phyloP scores from a whole-genome alignment of 2,329 filamentous ascomycete species.

The Remersonia thermophila region DNA sequence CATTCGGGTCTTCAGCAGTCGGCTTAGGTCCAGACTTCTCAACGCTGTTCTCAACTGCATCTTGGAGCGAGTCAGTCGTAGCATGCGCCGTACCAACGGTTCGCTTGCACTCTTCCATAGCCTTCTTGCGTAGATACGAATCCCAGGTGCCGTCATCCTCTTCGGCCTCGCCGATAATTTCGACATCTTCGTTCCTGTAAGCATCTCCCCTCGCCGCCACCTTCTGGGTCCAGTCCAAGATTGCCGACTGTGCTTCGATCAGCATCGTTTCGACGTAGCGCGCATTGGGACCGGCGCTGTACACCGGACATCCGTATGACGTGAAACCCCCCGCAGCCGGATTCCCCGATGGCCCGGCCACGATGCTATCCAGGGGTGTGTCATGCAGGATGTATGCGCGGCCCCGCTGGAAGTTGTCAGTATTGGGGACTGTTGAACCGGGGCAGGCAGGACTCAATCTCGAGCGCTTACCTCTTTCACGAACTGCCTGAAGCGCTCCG shows the following conservation, averaged over 20 bases:
- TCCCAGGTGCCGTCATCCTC: background rate
- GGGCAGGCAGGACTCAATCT: too few species aligned
- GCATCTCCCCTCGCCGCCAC: slow-evolving; percentile 14
- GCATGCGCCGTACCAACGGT: too few species aligned
- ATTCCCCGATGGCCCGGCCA: slow-evolving; percentile 42
- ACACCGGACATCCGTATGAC: slow-evolving; percentile 50
- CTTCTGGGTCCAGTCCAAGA: slow-evolving; percentile 19
- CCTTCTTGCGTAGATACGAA: background rate
- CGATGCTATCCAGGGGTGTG: slow-evolving; percentile 37
- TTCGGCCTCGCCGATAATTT: slow-evolving; percentile 7
- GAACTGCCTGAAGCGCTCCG: slow-evolving; percentile 35
- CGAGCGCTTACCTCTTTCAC: slow-evolving; percentile 36
- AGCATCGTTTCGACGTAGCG: slow-evolving; percentile 51
- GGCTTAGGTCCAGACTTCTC: too few species aligned
- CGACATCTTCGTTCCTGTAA: slow-evolving; percentile 17
- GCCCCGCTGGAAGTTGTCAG: slow-evolving; percentile 32
- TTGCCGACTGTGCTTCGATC: slow-evolving; percentile 24
- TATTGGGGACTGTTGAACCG: too few species aligned
- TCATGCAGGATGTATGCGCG: slow-evolving; percentile 48
- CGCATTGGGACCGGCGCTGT: slow-evolving; percentile 51
- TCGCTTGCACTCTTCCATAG: too few species aligned
- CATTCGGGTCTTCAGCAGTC: too few species aligned
- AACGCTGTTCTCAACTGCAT: too few species aligned
- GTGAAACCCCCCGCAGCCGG: slow-evolving; percentile 26
- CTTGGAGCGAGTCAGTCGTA: too few species aligned